Conservation (phyloP, 805 yeast genomes). For the Candida morakotiae region DNA sequence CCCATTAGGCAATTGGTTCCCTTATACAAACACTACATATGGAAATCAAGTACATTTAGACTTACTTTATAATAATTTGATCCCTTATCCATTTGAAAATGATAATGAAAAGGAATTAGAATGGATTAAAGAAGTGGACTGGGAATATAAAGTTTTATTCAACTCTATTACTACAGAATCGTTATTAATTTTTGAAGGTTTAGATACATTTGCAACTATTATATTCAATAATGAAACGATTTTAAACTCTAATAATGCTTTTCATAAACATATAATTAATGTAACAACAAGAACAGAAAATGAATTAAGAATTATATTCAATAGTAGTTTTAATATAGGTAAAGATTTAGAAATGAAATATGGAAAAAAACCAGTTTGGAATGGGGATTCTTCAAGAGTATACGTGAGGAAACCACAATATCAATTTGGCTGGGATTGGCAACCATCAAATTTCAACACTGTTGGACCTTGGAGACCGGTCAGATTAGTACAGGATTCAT, state of each 20-base stretch:
- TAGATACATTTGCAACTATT: slow-evolving; percentile 41
- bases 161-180: slow-evolving; percentile 10
- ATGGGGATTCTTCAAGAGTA: slow-evolving; percentile 41
- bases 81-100: slow-evolving; percentile 44
- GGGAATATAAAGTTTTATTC: slow-evolving; percentile 40
- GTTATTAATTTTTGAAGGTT: slow-evolving; percentile 35
- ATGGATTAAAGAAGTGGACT: slow-evolving; percentile 46
- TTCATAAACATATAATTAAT: slow-evolving; percentile 26
- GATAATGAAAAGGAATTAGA: slow-evolving; percentile 40
- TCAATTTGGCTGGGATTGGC: slow-evolving; percentile 59
- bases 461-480: slow-evolving; percentile 43
- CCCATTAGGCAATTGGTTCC: neutral
- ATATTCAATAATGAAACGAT: slow-evolving; percentile 33
- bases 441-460: slow-evolving; percentile 34
- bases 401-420: slow-evolving; percentile 49
- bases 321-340: slow-evolving; percentile 30
- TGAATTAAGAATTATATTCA: slow-evolving; percentile 30
- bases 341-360: slow-evolving; percentile 25
- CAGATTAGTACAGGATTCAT: slow-evolving; percentile 13
- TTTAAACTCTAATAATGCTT: slow-evolving; percentile 39
- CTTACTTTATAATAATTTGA: slow-evolving; percentile 28
- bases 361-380: slow-evolving; percentile 27
- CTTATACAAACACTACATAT: neutral
- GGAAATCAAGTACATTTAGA: slow-evolving; percentile 36
- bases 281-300: slow-evolving; percentile 20